These are phyloP conservation scores for Plasmodium coatneyi DNA, from an alignment of 169 alveolate genomes.

Conservation along the genomic window DNA sequence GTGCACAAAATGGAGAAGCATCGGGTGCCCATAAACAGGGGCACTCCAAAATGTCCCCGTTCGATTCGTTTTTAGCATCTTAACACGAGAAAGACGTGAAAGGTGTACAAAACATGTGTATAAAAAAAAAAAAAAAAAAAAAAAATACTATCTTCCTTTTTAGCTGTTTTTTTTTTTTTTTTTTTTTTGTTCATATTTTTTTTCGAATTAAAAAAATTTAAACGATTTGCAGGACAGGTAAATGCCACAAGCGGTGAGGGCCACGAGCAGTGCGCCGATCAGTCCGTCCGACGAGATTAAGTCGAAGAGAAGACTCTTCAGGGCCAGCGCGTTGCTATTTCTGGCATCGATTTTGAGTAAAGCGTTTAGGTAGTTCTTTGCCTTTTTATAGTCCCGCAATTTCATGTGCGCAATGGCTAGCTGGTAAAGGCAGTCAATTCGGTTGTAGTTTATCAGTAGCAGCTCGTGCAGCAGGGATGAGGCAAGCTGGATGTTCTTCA, in stretches of 20 bases:
- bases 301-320: constrained; percentile 48
- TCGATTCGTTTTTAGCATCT: background rate
- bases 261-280: constrained; percentile 21
- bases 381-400: constrained; percentile 79
- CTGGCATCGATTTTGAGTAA: constrained; percentile 78
- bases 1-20: background rate
- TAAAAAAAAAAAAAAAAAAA: background rate
- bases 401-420: constrained; percentile 84
- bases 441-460: constrained; percentile 60
- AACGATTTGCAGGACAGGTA: constrained; percentile 74
- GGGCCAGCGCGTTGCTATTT: constrained; percentile 47
- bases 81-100: background rate
- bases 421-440: constrained; percentile 81
- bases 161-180: constrained; percentile 48
- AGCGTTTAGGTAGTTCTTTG: constrained; percentile 80
- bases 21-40: background rate
- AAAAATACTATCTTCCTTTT: background rate
- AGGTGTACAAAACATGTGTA: background rate
- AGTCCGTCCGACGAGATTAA: constrained; percentile 52
- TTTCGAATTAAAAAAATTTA: constrained; percentile 25
- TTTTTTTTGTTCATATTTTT: background rate
- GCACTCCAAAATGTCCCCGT: background rate
- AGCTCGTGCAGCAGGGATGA: constrained; percentile 54
- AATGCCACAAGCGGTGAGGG: constrained; percentile 43
- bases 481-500: constrained; percentile 51